phyloP scores from a whole-genome alignment of 441 rosid genomes.

The Populus hybrid region DNA sequence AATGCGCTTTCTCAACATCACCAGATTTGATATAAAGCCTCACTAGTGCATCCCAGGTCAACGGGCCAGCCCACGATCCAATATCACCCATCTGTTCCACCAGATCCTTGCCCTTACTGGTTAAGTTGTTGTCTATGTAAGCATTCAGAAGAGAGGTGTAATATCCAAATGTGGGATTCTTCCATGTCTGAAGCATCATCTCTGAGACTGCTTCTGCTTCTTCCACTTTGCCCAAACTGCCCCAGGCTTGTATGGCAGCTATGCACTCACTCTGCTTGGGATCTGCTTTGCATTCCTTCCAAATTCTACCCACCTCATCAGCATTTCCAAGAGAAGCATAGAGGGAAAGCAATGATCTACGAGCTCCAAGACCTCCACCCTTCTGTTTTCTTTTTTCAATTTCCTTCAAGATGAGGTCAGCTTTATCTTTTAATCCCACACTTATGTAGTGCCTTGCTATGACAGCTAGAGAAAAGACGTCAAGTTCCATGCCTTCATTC shows the following conservation, averaged over 20 bases:
- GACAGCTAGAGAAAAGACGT: slow-evolving; percentile 11
- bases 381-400: slow-evolving; percentile 22
- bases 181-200: slow-evolving; percentile 18
- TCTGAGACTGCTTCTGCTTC: slow-evolving; percentile 35
- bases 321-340: slow-evolving; percentile 27
- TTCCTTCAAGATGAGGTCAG: slow-evolving; percentile 17
- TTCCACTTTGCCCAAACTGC: slow-evolving; percentile 28
- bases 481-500: slow-evolving; percentile 17
- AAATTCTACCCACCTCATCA: slow-evolving; percentile 30
- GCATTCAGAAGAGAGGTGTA: slow-evolving; percentile 18
- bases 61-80: background rate
- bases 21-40: slow-evolving; percentile 27
- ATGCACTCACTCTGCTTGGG: slow-evolving; percentile 23
- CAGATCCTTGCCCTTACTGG: slow-evolving; percentile 25
- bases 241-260: slow-evolving; percentile 39
- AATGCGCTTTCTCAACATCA: slow-evolving; percentile 27
- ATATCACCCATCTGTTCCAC: slow-evolving; percentile 23
- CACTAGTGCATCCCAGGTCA: slow-evolving; percentile 16
- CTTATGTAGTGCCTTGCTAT: slow-evolving; percentile 25
- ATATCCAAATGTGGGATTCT: slow-evolving; percentile 13
- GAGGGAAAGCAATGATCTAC: slow-evolving; percentile 23
- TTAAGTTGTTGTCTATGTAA: slow-evolving; percentile 19
- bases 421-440: slow-evolving; percentile 25
- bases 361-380: slow-evolving; percentile 7
- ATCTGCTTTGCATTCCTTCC: slow-evolving; percentile 30